phyloP scores from a whole-genome alignment of 2,329 filamentous ascomycete species.

The Daldinia eschscholtzii region DNA sequence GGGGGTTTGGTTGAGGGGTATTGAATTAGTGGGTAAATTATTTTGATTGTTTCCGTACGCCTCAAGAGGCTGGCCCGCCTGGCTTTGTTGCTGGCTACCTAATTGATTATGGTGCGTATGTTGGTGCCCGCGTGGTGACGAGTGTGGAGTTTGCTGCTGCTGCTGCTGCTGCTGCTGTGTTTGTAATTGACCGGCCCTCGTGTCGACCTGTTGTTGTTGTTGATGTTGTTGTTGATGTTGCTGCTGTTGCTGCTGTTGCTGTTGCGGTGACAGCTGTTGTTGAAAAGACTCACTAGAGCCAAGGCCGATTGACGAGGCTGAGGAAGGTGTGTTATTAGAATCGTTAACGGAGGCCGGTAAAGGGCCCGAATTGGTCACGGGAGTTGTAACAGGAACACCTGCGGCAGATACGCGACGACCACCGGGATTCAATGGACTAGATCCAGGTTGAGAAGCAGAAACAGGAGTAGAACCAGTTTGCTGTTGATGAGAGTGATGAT shows the following conservation, averaged over 20 bases:
- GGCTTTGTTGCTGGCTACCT: conserved; percentile 49
- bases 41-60: conserved; percentile 47
- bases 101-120: conserved; percentile 50
- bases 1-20: conserved; percentile 57
- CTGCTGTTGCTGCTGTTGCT: conserved; percentile 38
- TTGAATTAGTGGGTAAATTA: conserved; percentile 49
- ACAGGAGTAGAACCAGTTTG: conserved; percentile 32
- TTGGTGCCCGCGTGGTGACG: conserved; percentile 41
- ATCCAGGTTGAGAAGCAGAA: conserved; percentile 42
- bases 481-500: conserved; percentile 40
- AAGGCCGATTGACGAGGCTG: conserved; percentile 62
- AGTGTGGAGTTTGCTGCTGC: conserved; percentile 36
- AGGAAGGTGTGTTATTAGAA: conserved; percentile 54
- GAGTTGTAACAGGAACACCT: conserved; percentile 38
- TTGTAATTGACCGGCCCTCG: conserved; percentile 44
- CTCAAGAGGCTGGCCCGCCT: conserved; percentile 48
- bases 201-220: conserved; percentile 34
- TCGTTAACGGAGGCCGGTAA: conserved; percentile 35
- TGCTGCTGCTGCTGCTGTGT: conserved; percentile 47
- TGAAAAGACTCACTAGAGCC: conserved; percentile 64
- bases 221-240: conserved; percentile 52
- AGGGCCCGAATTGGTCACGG: conserved; percentile 28
- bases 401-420: conserved; percentile 47
- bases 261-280: conserved; percentile 49
- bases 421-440: conserved; percentile 39